Conservation (phyloP, 192 early-diverging fungal species). For the Gorgonomyces haynaldii region DNA sequence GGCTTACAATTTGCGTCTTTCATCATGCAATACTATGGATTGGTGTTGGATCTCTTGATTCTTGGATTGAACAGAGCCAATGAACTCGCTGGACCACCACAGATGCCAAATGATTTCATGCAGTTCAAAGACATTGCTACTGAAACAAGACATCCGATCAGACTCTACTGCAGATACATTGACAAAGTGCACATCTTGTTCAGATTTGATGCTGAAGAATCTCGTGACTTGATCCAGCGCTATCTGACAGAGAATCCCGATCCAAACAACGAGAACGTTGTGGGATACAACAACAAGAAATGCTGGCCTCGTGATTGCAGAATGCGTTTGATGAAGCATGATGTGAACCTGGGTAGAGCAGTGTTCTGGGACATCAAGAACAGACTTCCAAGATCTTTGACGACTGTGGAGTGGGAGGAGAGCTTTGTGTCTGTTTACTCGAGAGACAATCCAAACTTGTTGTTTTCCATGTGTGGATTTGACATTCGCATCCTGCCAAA, state of each 20-base stretch:
- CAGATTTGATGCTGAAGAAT: slow-evolving; percentile 86
- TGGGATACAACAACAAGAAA: slow-evolving; percentile 96
- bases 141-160: slow-evolving; percentile 92
- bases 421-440: slow-evolving; percentile 94
- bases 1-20: slow-evolving; percentile 97
- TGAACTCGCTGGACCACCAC: slow-evolving; percentile 93
- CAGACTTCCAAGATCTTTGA: slow-evolving; percentile 87
- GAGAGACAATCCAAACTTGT: slow-evolving; percentile 92
- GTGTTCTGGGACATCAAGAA: slow-evolving; percentile 99
- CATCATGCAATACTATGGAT: slow-evolving; percentile 97
- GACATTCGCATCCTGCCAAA: slow-evolving; percentile 94
- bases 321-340: slow-evolving; percentile 98
- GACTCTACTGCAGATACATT: slow-evolving; percentile 89
- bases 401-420: slow-evolving; percentile 97
- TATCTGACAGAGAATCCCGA: slow-evolving; percentile 97
- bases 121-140: slow-evolving; percentile 85
- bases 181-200: slow-evolving; percentile 90
- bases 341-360: slow-evolving; percentile 93
- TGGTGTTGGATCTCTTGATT: slow-evolving; percentile 89
- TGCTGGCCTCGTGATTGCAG: slow-evolving; percentile 99
- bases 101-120: slow-evolving; percentile 91
- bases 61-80: slow-evolving; percentile 86
- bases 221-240: slow-evolving; percentile 89
- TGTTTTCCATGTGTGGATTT: slow-evolving; percentile 90
- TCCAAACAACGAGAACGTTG: slow-evolving; percentile 96